Percentiles rank a stretch among this genome's conserved stretches.
phyloP scores from a whole-genome alignment of 345 rosid genomes.

The Brassica carinata region DNA sequence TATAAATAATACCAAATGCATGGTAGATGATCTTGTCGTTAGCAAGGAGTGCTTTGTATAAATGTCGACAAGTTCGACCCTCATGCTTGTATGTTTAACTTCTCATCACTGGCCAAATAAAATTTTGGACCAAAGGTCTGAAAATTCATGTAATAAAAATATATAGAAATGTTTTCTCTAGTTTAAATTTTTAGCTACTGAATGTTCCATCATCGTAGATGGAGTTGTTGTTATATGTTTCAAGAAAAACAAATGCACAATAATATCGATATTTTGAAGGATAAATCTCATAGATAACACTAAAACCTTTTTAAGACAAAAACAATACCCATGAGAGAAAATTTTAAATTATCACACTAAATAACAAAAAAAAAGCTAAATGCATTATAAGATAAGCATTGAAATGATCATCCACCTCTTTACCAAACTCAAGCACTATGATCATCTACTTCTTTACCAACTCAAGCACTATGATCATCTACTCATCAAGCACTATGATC shows the following conservation, averaged over 20 bases:
- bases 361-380: neutral
- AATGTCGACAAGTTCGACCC: neutral
- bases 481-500: too few relatives aligned
- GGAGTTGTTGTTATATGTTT: neutral
- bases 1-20: neutral
- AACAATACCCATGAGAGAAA: too few relatives aligned
- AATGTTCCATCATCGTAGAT: neutral
- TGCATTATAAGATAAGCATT: too few relatives aligned
- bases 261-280: neutral
- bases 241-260: neutral
- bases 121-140: neutral
- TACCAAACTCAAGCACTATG: too few relatives aligned
- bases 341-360: neutral
- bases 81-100: neutral
- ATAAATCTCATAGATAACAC: neutral
- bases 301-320: neutral
- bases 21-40: neutral
- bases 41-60: neutral
- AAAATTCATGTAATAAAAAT: neutral
- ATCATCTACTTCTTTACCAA: too few relatives aligned
- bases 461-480: too few relatives aligned
- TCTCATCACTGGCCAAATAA: neutral
- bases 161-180: neutral
- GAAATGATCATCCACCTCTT: too few relatives aligned
- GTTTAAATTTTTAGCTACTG: neutral